Evolutionary conservation across 495 filamentous ascomycete species (phyloP).

Genomic region (Penicillium ucsense): DNA sequence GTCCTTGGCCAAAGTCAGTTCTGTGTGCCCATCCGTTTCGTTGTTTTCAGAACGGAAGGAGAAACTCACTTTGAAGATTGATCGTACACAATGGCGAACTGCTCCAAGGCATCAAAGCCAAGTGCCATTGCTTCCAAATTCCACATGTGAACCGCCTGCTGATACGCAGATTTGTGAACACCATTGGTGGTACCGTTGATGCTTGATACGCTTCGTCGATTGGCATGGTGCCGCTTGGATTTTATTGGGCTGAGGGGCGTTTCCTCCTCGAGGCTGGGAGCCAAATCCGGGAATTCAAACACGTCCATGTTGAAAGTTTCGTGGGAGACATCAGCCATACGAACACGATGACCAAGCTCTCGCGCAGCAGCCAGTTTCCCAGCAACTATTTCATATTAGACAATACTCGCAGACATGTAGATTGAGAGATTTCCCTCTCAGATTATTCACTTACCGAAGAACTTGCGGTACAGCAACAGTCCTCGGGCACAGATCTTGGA

Average conservation of each 20-base stretch:
- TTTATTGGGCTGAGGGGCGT: conserved; percentile 26
- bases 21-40: neutral
- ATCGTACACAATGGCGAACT: conserved; percentile 40
- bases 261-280: conserved; percentile 14
- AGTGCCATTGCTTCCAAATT: conserved; percentile 64
- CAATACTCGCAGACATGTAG: neutral
- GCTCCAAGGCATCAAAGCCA: conserved; percentile 57
- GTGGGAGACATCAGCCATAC: conserved; percentile 30
- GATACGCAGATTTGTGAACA: conserved; percentile 12
- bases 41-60: neutral
- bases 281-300: conserved; percentile 19
- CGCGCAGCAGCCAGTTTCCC: conserved; percentile 57
- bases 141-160: conserved; percentile 52
- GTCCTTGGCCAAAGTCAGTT: conserved; percentile 16
- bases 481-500: conserved; percentile 58
- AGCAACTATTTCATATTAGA: conserved; percentile 8
- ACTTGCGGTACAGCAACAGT: conserved; percentile 55
- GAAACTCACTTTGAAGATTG: conserved; percentile 32
- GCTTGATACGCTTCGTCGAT: conserved; percentile 17
- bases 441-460: conserved; percentile 24
- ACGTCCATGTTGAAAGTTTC: conserved; percentile 34
- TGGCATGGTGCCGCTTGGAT: conserved; percentile 15
- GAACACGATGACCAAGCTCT: conserved; percentile 42
- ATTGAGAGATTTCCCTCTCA: no score
- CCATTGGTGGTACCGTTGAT: conserved; percentile 5